phyloP scores from a whole-genome alignment of 2,329 filamentous ascomycete genomes.

The Lasiodiplodia sp. region DNA sequence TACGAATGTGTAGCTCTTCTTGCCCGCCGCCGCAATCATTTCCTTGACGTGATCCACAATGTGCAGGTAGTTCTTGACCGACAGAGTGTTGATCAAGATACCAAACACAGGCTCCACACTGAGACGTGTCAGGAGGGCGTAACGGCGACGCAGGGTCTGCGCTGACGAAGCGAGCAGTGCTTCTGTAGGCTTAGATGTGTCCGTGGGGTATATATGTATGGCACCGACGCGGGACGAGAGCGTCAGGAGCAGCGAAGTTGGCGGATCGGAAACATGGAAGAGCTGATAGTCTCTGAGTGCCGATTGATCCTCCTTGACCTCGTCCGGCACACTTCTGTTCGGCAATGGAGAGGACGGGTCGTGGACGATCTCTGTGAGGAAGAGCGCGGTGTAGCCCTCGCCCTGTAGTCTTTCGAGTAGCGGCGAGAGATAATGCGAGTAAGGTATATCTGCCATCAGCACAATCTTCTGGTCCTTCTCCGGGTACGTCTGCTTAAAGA shows the following conservation, averaged over 20 bases:
- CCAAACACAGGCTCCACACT: constrained; percentile 85
- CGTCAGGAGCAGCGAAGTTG: constrained; percentile 82
- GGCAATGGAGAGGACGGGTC: constrained; percentile 82
- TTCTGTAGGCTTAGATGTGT: constrained; percentile 33
- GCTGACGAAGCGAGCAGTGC: constrained; percentile 60
- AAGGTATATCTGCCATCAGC: constrained; percentile 89
- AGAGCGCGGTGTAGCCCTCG: constrained; percentile 73
- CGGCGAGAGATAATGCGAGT: constrained; percentile 73
- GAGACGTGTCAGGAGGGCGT: constrained; percentile 82
- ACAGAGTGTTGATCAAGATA: constrained; percentile 94
- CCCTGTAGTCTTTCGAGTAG: constrained; percentile 64
- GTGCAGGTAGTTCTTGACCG: constrained; percentile 85
- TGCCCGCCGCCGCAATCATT: constrained; percentile 79
- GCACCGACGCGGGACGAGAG: constrained; percentile 81
- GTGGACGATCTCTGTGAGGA: constrained; percentile 75
- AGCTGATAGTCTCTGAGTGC: constrained; percentile 72
- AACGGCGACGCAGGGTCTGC: constrained; percentile 78
- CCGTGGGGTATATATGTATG: constrained; percentile 78
- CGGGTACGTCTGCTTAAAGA: constrained; percentile 74
- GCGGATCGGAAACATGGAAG: constrained; percentile 85
- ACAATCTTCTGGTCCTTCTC: constrained; percentile 71
- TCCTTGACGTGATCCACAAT: constrained; percentile 77
- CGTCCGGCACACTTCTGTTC: constrained; percentile 74
- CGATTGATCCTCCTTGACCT: constrained; percentile 53
- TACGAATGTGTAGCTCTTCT: constrained; percentile 95